phyloP scores from a whole-genome alignment of 306 rosid genomes.

The Prunus armeniaca region DNA sequence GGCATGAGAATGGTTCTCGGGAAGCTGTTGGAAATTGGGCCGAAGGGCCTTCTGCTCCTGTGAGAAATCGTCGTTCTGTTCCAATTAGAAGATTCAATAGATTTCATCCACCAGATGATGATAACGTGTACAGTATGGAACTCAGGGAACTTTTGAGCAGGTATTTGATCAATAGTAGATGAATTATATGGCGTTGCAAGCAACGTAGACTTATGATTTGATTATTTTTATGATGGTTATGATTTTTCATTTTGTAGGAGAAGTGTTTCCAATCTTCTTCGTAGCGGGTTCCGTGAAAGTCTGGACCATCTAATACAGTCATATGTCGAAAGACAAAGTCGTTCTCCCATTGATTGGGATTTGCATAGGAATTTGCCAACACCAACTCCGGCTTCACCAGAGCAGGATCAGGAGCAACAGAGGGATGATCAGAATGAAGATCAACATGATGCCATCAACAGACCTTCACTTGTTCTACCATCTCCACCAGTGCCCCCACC shows the following conservation, averaged over 20 bases:
- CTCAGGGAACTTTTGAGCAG: constrained; percentile 99
- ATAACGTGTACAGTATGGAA: constrained; percentile 97
- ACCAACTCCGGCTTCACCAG: constrained; percentile 66
- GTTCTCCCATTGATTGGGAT: constrained; percentile 97
- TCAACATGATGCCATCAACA: constrained; percentile 67
- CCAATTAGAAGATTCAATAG: constrained; percentile 75
- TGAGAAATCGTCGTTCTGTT: constrained; percentile 73
- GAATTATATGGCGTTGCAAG: constrained; percentile 14
- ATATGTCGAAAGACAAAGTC: constrained; percentile 94
- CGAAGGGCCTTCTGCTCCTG: constrained; percentile 72
- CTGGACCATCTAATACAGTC: constrained; percentile 96
- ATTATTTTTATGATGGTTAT: constrained; percentile 25
- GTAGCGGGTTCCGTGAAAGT: constrained; percentile 98
- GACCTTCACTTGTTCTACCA: constrained; percentile 79
- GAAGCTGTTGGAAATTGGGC: constrained; percentile 77
- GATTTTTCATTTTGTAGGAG: constrained; percentile 60
- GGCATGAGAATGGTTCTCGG: constrained; percentile 67
- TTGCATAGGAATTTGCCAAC: constrained; percentile 84
- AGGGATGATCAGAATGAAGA: constrained; percentile 69
- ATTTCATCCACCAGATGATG: constrained; percentile 98
- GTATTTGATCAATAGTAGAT: constrained; percentile 39
- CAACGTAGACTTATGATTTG: constrained; percentile 13
- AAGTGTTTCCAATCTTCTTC: constrained; percentile 99
- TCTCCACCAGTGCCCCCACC: constrained; percentile 99
- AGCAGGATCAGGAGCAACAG: constrained; percentile 66